Percentiles rank a stretch among this genome's conserved stretches.
phyloP scores from a whole-genome alignment of 148 eudicot species.

The Spergularia bocconei region DNA sequence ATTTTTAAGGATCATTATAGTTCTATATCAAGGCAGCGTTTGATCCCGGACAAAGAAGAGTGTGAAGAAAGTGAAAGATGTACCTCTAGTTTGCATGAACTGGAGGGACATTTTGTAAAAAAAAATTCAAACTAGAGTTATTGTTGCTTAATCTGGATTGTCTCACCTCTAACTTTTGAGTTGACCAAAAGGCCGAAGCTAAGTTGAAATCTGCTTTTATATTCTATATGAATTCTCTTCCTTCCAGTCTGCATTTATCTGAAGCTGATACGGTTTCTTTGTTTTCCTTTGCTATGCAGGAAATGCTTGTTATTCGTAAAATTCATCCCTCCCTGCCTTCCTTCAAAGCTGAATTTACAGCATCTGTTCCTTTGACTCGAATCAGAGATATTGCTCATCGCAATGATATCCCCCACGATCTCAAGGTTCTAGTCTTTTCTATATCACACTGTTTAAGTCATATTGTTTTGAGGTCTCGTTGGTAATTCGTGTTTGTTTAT shows the following conservation, averaged over 20 bases:
- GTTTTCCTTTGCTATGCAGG: slow-evolving; percentile 48
- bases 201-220: neutral
- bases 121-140: neutral
- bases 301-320: slow-evolving; percentile 80
- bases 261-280: slow-evolving; percentile 10
- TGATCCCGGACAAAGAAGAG: neutral
- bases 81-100: neutral
- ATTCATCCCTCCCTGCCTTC: slow-evolving; percentile 97
- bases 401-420: slow-evolving; percentile 89
- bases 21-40: neutral
- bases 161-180: neutral
- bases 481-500: slow-evolving; percentile 7
- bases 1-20: neutral
- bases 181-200: neutral
- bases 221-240: slow-evolving; percentile 1
- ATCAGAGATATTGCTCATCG: slow-evolving; percentile 97
- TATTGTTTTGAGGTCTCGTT: slow-evolving; percentile 9
- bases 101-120: neutral
- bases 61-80: neutral
- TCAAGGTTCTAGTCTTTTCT: slow-evolving; percentile 55
- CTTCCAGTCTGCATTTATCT: neutral
- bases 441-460: neutral
- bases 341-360: slow-evolving; percentile 94
- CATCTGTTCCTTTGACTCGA: slow-evolving; percentile 94
- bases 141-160: neutral